phyloP scores from a whole-genome alignment of 208 protist genomes.

The Leishmania amazonensis region DNA sequence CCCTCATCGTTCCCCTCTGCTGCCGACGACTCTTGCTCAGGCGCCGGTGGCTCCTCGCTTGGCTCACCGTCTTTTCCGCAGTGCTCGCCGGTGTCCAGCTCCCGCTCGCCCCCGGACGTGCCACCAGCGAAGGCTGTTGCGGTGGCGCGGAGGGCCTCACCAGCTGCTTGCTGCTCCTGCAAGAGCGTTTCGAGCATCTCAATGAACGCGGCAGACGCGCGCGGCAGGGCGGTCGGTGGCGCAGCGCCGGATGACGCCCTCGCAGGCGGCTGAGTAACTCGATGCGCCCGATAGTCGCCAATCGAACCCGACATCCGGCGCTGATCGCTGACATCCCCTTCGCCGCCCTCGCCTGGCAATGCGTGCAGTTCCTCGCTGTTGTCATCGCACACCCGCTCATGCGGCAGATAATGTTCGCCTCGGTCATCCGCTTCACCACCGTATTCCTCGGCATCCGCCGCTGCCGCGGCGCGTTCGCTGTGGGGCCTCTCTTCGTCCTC shows the following conservation, averaged over 20 bases:
- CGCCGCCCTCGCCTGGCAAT: not conserved
- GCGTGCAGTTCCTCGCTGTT: not conserved
- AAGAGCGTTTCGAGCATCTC: constrained; percentile 36
- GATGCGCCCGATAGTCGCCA: not conserved
- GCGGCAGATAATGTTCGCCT: not conserved
- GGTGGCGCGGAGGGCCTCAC: not conserved
- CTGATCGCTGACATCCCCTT: not conserved
- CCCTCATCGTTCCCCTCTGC: not conserved
- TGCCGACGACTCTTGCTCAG: not conserved
- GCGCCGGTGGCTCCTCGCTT: not conserved
- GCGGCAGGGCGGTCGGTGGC: constrained; percentile 19
- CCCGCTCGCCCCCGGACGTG: not conserved
- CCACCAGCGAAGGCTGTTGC: not conserved
- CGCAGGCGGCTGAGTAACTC: not conserved
- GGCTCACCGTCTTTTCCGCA: not conserved
- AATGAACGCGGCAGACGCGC: constrained; percentile 45
- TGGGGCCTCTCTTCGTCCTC: constrained; percentile 20
- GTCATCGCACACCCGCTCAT: not conserved
- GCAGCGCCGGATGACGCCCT: not conserved
- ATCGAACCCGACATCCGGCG: not conserved
- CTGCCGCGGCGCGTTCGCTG: not conserved
- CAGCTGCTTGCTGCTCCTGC: constrained; percentile 13
- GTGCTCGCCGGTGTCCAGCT: not conserved
- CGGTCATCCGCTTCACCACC: constrained; percentile 1
- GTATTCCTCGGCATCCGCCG: constrained; percentile 1